Evolutionary conservation across 306 rosid species (phyloP).

Genomic region (Quercus cerris): DNA sequence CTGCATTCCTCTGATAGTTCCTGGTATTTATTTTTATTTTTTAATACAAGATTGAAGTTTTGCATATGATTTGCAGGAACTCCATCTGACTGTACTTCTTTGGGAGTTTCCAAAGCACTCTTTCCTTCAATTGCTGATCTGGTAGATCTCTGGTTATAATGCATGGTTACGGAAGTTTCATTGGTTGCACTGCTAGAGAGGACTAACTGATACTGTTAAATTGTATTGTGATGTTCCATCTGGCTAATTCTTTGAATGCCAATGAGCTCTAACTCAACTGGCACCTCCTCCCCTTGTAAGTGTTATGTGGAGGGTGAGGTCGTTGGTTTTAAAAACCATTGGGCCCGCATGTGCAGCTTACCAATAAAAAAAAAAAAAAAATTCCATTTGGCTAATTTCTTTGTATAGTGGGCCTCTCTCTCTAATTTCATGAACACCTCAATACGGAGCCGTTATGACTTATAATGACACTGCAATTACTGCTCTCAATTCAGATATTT

Average conservation of each 20-base stretch:
- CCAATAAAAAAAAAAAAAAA: too few relatives aligned
- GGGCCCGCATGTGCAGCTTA: too few relatives aligned
- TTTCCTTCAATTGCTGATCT: conserved; percentile 73
- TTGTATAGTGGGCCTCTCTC: neutral
- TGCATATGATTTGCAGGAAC: conserved; percentile 55
- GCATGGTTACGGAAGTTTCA: neutral
- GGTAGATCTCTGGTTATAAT: conserved; percentile 30
- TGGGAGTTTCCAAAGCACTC: conserved; percentile 71
- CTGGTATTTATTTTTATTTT: neutral
- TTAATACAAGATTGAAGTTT: neutral
- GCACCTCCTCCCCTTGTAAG: too few relatives aligned
- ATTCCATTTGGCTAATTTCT: neutral
- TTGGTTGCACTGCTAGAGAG: conserved; percentile 4
- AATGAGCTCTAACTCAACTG: too few relatives aligned
- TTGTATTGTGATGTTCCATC: neutral
- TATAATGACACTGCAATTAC: neutral
- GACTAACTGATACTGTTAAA: neutral
- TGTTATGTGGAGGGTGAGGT: too few relatives aligned
- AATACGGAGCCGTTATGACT: neutral
- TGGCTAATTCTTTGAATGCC: neutral
- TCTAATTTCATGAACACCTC: neutral
- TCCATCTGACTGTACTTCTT: conserved; percentile 90
- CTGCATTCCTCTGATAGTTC: neutral
- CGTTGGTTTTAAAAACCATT: too few relatives aligned
- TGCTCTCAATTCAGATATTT: neutral